phyloP scores from a whole-genome alignment of 2,329 filamentous ascomycete genomes.

The Fonsecaea erecta region DNA sequence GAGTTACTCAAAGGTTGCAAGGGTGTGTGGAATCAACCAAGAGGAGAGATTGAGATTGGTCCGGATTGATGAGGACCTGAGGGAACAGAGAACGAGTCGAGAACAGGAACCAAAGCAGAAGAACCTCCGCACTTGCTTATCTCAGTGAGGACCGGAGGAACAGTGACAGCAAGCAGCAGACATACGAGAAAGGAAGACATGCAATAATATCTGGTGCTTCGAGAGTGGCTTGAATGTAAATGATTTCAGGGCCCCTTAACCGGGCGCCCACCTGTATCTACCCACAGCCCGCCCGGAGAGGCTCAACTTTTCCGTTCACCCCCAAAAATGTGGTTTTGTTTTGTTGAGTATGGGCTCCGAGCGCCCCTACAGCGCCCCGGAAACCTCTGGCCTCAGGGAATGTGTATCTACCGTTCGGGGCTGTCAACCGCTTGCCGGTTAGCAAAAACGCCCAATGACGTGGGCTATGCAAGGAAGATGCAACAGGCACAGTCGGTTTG shows the following conservation, averaged over 20 bases:
- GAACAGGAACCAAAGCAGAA: conserved; percentile 11
- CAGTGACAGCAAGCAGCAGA: neutral
- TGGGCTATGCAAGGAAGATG: conserved; percentile 1
- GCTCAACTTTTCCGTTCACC: too few species aligned
- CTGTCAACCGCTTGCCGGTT: neutral
- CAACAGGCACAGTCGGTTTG: neutral
- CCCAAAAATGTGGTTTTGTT: neutral
- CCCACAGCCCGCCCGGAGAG: too few species aligned
- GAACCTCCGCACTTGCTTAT: neutral
- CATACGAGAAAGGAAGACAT: neutral
- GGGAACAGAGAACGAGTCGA: conserved; percentile 3
- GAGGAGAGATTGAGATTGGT: conserved; percentile 17
- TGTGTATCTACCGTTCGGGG: neutral
- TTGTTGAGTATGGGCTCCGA: neutral
- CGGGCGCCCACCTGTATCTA: neutral
- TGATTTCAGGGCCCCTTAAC: neutral
- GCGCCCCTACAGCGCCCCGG: neutral
- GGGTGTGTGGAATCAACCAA: conserved; percentile 9
- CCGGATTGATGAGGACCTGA: conserved; percentile 6
- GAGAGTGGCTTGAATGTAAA: neutral
- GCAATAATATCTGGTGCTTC: neutral
- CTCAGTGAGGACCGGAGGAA: neutral
- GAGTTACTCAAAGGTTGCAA: conserved; percentile 24
- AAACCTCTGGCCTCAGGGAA: neutral
- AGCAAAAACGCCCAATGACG: neutral